Evolutionary conservation across 2,329 filamentous ascomycete species (phyloP).

Genomic region (Blumeria hordei): DNA sequence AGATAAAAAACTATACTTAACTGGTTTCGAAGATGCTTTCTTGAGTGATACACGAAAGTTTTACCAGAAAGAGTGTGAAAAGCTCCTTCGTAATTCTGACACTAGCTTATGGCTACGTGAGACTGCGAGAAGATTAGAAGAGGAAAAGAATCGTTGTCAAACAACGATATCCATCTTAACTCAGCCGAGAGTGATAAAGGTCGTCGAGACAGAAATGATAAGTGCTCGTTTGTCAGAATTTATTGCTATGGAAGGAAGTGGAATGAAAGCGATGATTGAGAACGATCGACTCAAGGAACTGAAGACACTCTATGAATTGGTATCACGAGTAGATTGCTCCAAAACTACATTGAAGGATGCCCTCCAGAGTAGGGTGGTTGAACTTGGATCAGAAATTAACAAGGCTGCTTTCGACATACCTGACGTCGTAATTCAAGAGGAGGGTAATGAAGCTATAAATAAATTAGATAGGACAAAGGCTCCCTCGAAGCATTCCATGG

Average conservation of each 20-base stretch:
- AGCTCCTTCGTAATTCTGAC: slow-evolving; percentile 53
- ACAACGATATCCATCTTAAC: slow-evolving; percentile 59
- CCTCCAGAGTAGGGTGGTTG: slow-evolving; percentile 50
- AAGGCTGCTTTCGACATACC: slow-evolving; percentile 29
- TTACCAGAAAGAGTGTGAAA: slow-evolving; percentile 52
- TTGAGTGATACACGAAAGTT: slow-evolving; percentile 45
- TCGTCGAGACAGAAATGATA: slow-evolving; percentile 67
- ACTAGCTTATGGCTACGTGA: slow-evolving; percentile 61
- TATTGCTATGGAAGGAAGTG: slow-evolving; percentile 61
- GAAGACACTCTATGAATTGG: slow-evolving; percentile 55
- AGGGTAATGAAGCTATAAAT: slow-evolving; percentile 26
- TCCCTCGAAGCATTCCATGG: slow-evolving; percentile 22
- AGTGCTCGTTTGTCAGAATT: slow-evolving; percentile 55
- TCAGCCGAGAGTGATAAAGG: slow-evolving; percentile 43
- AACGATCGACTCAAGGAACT: slow-evolving; percentile 64
- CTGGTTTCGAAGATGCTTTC: slow-evolving; percentile 59
- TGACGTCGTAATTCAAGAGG: slow-evolving; percentile 19
- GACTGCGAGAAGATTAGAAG: slow-evolving; percentile 46
- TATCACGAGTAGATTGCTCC: slow-evolving; percentile 50
- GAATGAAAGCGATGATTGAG: slow-evolving; percentile 73
- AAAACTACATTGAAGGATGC: slow-evolving; percentile 46
- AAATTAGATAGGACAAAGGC: slow-evolving; percentile 24
- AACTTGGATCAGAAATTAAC: slow-evolving; percentile 67
- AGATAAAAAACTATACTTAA: slow-evolving; percentile 59
- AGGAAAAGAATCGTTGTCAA: slow-evolving; percentile 62